Percentiles rank a stretch among this genome's conserved stretches.
Evolutionary conservation across 2,329 filamentous ascomycete species (phyloP).

Genomic region (Calycina herbarum): DNA sequence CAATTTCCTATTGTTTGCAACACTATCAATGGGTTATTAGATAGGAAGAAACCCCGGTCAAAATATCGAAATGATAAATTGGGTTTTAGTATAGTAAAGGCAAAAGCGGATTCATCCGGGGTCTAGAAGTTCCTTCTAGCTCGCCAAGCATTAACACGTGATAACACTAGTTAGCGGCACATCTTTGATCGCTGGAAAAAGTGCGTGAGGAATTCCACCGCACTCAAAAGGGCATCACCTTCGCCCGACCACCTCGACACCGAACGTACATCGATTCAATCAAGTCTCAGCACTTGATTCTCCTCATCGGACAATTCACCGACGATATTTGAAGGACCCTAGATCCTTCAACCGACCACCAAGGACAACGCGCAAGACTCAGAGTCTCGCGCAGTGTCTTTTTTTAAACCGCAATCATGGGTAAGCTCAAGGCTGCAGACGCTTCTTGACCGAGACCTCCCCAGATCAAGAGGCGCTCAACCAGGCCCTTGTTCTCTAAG

Average conservation of each 20-base stretch:
- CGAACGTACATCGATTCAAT: constrained; percentile 15
- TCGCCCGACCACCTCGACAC: constrained; percentile 17
- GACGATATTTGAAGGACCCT: constrained; percentile 24
- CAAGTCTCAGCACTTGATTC: constrained; percentile 29
- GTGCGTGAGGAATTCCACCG: not conserved
- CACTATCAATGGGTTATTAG: not conserved
- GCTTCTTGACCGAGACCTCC: constrained; percentile 12
- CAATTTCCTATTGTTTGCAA: not conserved
- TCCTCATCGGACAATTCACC: constrained; percentile 8
- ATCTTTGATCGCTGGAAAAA: constrained; percentile 2
- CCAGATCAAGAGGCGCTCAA: not conserved
- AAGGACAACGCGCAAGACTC: constrained; percentile 36
- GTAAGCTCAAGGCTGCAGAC: constrained; percentile 43
- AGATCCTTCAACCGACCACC: constrained; percentile 26
- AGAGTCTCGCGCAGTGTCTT: constrained; percentile 45
- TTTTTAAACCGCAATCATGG: constrained; percentile 59
- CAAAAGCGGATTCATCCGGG: not conserved
- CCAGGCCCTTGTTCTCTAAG: not conserved
- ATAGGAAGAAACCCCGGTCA: not conserved
- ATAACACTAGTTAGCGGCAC: constrained; percentile 2
- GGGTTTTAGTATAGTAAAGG: not conserved
- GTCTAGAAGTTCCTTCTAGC: not conserved
- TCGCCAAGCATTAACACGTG: not conserved
- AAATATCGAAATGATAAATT: not conserved
- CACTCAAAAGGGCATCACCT: constrained; percentile 15